Evolutionary conservation across 148 eudicot species (phyloP).

Genomic region (Pharnaceum exiguum): DNA sequence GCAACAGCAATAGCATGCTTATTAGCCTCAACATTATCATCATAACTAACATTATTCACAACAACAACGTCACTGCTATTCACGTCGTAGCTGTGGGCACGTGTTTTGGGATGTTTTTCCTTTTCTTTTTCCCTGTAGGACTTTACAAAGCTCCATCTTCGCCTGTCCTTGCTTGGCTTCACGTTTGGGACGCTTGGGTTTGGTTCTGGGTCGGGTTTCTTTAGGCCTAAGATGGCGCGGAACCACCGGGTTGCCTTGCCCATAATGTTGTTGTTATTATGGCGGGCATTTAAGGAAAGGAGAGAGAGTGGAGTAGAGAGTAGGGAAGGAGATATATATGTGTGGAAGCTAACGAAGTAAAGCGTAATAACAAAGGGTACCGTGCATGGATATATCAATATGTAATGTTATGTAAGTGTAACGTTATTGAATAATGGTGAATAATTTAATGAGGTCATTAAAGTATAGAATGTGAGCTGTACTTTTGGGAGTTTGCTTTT

Average conservation of each 20-base stretch:
- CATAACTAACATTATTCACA: too few relatives aligned
- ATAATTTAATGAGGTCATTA: too few relatives aligned
- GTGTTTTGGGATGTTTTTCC: constrained; percentile 5
- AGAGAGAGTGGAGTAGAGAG: not conserved
- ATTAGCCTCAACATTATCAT: constrained; percentile 29
- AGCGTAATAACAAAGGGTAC: too few relatives aligned
- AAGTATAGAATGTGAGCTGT: too few relatives aligned
- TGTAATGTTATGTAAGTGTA: too few relatives aligned
- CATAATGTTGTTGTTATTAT: constrained; percentile 22
- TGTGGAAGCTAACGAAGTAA: too few relatives aligned
- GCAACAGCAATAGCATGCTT: constrained; percentile 64
- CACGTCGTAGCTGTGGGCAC: constrained; percentile 10
- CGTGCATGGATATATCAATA: too few relatives aligned
- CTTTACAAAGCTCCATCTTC: constrained; percentile 52
- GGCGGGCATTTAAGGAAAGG: constrained; percentile 8
- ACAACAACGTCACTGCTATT: too few relatives aligned
- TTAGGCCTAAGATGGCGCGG: constrained; percentile 41
- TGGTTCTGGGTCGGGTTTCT: constrained; percentile 9
- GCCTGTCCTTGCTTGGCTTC: constrained; percentile 38
- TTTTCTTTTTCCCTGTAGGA: constrained; percentile 33
- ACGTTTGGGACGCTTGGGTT: too few relatives aligned
- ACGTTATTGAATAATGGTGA: too few relatives aligned
- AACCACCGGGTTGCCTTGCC: constrained; percentile 71
- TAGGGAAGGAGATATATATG: not conserved
- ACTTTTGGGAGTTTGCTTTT: too few relatives aligned